Conservation (phyloP, 2,329 filamentous ascomycete species). For the Clonostachys byssicola region DNA sequence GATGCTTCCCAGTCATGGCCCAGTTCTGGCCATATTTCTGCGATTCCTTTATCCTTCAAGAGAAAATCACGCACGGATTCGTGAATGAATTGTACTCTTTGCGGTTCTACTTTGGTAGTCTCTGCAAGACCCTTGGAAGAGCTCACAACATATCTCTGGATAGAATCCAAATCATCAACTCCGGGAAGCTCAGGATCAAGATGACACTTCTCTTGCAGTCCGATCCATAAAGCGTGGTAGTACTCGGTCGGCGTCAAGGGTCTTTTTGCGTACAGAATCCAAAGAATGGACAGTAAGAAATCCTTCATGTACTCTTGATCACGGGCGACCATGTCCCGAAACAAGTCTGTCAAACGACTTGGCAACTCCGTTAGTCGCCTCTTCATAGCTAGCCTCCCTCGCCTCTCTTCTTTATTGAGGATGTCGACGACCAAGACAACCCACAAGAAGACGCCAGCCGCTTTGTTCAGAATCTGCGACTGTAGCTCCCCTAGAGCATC, state of each 20-base stretch:
- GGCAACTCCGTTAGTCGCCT: constrained; percentile 28
- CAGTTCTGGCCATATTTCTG: constrained; percentile 21
- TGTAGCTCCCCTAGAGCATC: constrained; percentile 16
- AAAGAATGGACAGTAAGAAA: constrained; percentile 40
- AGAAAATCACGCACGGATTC: constrained; percentile 46
- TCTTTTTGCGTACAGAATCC: constrained; percentile 43
- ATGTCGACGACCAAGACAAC: constrained; percentile 24
- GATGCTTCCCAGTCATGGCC: constrained; percentile 14
- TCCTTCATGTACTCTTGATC: constrained; percentile 34
- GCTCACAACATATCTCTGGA: constrained; percentile 23
- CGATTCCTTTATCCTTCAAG: constrained; percentile 23
- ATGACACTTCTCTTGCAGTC: constrained; percentile 4
- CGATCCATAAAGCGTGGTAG: constrained; percentile 17
- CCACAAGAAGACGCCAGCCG: constrained; percentile 19
- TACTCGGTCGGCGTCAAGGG: constrained; percentile 38
- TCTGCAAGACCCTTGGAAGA: constrained; percentile 48
- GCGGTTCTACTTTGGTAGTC: constrained; percentile 18
- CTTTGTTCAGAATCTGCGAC: constrained; percentile 21
- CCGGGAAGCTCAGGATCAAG: constrained; percentile 12
- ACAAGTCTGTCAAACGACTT: constrained; percentile 35
- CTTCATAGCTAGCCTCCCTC: constrained; percentile 15
- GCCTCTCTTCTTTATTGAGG: constrained; percentile 21
- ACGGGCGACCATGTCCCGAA: constrained; percentile 43
- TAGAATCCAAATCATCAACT: not conserved
- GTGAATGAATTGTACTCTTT: constrained; percentile 48